Base-by-base conservation (phyloP, 768 basidiomycete species). In the Boletus subcaerulescens region DNA sequence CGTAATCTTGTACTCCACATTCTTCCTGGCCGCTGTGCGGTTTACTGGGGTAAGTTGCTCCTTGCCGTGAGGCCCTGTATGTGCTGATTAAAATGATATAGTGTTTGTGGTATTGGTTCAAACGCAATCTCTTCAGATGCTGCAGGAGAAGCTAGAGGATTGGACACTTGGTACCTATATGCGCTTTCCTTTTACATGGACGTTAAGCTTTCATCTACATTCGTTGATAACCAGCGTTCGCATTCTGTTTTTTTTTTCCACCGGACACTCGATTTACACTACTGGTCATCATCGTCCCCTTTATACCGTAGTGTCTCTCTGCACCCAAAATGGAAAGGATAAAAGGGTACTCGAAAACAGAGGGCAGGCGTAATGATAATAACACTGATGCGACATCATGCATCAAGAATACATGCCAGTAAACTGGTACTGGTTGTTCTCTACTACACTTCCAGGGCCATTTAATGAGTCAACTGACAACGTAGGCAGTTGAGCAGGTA, bases 41-140 rank as follows among this genome's bases (percentile, higher is more conserved):
- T 91, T 93, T 73, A 51, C 69, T 49, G 91, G 91, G 66, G 91
- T 91, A 70, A 58, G 89, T 80, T 20, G 7, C 32, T 39, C 10
- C 35, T 45, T 14, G 44, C 17, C 35, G 11, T 50, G 18, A 18
- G 43, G 31, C 54, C 56, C 41, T 51, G 26, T 6, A 45, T 4
- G 17, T 24, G 49, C 55, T 44, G 24, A 56, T 35, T 33, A 48
- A n/a, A 55, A 13, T 55, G 52, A 7, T 31, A 3, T 60, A 93
- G 91, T 92, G 90, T 69, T 66, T 93, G 60, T 90, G 66, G 69
- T 93, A 92, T 75, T 89, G 84, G 78, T 80, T 91, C 77, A 88
- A 81, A 71, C 82, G 89, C 59, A 91, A 91, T 71, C 71, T 93
- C 48, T 92, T 91, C 82, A 77, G 86, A 60, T 87, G 79, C 70